Conservation (phyloP, 805 yeast species). For the Zygotorulaspora sp. region DNA sequence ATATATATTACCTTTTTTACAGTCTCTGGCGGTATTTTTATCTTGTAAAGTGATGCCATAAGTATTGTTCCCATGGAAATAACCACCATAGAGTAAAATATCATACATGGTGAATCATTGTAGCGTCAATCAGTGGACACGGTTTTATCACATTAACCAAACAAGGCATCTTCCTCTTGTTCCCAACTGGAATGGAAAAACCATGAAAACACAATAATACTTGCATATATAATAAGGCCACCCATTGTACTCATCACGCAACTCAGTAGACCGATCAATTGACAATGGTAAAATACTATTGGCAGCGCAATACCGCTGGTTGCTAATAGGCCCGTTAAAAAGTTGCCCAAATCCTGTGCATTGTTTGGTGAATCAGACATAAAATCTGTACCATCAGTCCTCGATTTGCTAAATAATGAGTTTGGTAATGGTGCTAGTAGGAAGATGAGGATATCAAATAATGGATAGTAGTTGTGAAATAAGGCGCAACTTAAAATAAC, state of each 20-base stretch:
- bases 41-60: too few species aligned
- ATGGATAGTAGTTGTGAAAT: conserved; percentile 87
- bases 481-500: conserved; percentile 85
- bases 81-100: too few species aligned
- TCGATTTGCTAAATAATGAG: conserved; percentile 47
- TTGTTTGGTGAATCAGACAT: conserved; percentile 48
- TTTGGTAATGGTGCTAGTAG: conserved; percentile 70
- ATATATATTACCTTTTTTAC: too few species aligned
- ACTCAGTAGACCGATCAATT: conserved; percentile 64
- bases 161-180: conserved; percentile 42
- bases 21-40: too few species aligned
- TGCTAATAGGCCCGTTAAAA: conserved; percentile 70
- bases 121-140: too few species aligned
- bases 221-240: conserved; percentile 76
- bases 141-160: conserved; percentile 25
- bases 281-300: conserved; percentile 67
- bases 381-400: conserved; percentile 50
- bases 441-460: conserved; percentile 64
- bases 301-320: conserved; percentile 76
- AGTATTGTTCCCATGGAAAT: too few species aligned
- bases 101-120: too few species aligned
- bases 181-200: conserved; percentile 50
- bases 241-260: conserved; percentile 74
- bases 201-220: conserved; percentile 76
- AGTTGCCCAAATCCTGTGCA: conserved; percentile 75